Conservation (phyloP, 179 eudicot species). For the Silene coronaria region DNA sequence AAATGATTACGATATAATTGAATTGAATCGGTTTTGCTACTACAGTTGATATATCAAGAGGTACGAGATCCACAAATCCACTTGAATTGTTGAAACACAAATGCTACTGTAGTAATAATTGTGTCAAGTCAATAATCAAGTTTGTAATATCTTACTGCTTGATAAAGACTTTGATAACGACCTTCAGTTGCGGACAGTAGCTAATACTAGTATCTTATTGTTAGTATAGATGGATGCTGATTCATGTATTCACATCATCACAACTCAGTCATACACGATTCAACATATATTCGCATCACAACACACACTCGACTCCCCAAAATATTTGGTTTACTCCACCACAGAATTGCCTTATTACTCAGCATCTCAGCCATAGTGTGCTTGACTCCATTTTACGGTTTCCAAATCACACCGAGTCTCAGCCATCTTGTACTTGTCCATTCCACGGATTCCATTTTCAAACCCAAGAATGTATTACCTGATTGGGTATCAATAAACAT, state of each 20-base stretch:
- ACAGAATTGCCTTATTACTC: not conserved
- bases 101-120: not conserved
- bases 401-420: no score
- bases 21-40: not conserved
- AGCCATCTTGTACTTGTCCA: no score
- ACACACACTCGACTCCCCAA: not conserved
- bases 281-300: not conserved
- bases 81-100: not conserved
- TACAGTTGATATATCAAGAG: conserved; percentile 6
- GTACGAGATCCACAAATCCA: not conserved
- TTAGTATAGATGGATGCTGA: not conserved
- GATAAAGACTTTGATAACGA: not conserved
- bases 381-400: no score
- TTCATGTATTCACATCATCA: not conserved
- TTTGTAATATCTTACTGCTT: not conserved
- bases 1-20: not conserved
- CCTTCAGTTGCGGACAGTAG: not conserved
- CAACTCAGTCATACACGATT: not conserved
- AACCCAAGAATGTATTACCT: no score
- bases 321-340: not conserved
- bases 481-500: no score
- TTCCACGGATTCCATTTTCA: no score
- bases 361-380: no score
- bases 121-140: not conserved
- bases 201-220: not conserved